Evolutionary conservation across 2,329 filamentous ascomycete genomes (phyloP).

Genomic region (Biscogniauxia marginata): DNA sequence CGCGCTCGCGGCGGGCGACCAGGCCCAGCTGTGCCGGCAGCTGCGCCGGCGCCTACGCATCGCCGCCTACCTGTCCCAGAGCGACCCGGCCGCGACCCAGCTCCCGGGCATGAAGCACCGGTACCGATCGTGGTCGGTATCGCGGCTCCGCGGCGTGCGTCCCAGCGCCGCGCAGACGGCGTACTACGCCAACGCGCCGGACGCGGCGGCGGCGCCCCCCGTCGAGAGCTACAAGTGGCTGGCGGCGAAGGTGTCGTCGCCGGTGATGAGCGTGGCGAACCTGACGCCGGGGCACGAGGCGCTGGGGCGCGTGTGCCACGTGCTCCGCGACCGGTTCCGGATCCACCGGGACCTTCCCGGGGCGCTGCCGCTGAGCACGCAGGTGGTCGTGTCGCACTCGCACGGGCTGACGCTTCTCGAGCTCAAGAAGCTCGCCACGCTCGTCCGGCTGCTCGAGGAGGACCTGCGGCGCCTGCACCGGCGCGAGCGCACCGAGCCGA

Average conservation of each 20-base stretch:
- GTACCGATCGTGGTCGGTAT: constrained; percentile 15
- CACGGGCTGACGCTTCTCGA: constrained; percentile 17
- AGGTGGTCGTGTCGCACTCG: constrained; percentile 15
- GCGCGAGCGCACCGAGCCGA: not conserved
- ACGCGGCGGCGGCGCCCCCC: not conserved
- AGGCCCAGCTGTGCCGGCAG: not conserved
- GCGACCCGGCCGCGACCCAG: constrained; percentile 3
- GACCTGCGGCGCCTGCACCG: constrained; percentile 1
- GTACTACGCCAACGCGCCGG: not conserved
- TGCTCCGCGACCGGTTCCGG: constrained; percentile 12
- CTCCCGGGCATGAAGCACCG: constrained; percentile 12
- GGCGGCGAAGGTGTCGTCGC: constrained; percentile 18
- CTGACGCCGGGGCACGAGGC: no score
- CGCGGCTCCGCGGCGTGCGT: not conserved
- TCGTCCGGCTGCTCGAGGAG: constrained; percentile 5
- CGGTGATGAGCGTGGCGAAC: constrained; percentile 6
- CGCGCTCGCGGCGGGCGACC: not conserved
- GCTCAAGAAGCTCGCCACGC: constrained; percentile 19
- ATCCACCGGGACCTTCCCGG: constrained; percentile 12
- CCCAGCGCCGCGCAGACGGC: not conserved
- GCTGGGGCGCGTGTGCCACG: not conserved
- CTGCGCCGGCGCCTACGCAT: constrained; percentile 1
- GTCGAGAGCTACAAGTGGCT: constrained; percentile 13
- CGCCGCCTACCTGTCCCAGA: not conserved
- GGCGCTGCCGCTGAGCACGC: constrained; percentile 13